Conservation (phyloP, 1,139 yeast species). For the Yamadazyma atlantica region DNA sequence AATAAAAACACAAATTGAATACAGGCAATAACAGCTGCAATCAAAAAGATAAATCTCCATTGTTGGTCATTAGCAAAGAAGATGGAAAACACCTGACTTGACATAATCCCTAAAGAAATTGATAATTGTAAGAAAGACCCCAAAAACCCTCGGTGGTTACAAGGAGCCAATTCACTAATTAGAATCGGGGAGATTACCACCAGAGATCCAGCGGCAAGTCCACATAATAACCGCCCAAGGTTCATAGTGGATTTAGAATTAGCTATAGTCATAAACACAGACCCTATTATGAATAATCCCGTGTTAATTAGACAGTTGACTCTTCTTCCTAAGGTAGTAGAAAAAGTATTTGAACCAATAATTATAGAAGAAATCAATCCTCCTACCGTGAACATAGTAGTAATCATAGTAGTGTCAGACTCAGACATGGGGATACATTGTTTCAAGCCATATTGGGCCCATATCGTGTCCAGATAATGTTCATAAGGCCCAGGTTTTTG, state of each 20-base stretch:
- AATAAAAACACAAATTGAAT: slow-evolving; percentile 31
- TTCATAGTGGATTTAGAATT: slow-evolving; percentile 19
- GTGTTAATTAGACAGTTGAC: slow-evolving; percentile 26
- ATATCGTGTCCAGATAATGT: slow-evolving; percentile 25
- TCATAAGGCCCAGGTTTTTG: slow-evolving; percentile 21
- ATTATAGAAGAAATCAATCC: slow-evolving; percentile 34
- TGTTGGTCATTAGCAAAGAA: slow-evolving; percentile 34
- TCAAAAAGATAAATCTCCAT: slow-evolving; percentile 34
- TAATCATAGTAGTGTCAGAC: slow-evolving; percentile 26
- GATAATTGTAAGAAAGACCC: slow-evolving; percentile 40
- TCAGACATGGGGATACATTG: slow-evolving; percentile 32
- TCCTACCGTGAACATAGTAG: slow-evolving; percentile 40
- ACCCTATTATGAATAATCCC: slow-evolving; percentile 25
- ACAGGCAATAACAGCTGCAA: slow-evolving; percentile 25
- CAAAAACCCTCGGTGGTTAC: slow-evolving; percentile 38
- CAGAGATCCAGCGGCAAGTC: slow-evolving; percentile 40
- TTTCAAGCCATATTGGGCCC: slow-evolving; percentile 23
- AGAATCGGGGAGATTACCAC: slow-evolving; percentile 39
- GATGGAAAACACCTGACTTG: slow-evolving; percentile 33
- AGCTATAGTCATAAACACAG: slow-evolving; percentile 26
- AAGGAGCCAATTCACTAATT: slow-evolving; percentile 38
- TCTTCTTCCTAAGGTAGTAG: slow-evolving; percentile 27
- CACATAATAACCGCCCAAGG: slow-evolving; percentile 32
- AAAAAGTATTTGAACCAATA: slow-evolving; percentile 29
- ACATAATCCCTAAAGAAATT: slow-evolving; percentile 34